phyloP scores from a whole-genome alignment of 768 basidiomycete genomes.

The Mycena latifolia region DNA sequence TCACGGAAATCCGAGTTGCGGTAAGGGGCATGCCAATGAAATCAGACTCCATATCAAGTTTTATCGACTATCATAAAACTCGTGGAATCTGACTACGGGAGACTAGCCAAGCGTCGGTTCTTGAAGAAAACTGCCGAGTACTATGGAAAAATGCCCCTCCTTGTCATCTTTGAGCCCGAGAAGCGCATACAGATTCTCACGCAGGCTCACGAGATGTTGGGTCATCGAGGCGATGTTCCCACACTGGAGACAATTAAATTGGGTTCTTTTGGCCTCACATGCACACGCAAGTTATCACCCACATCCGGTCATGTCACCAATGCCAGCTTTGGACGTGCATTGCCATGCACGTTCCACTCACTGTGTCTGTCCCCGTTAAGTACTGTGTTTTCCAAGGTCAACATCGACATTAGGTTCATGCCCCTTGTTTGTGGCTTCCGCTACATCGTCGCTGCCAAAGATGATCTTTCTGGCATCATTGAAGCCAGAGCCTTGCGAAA shows the following conservation, averaged over 20 bases:
- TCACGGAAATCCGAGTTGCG: too few relatives aligned
- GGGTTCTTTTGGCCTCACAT: conserved; percentile 43
- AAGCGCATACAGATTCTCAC: conserved; percentile 12
- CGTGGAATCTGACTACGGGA: too few relatives aligned
- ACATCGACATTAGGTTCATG: conserved; percentile 44
- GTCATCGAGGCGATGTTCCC: conserved; percentile 39
- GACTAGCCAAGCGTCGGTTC: conserved; percentile 20
- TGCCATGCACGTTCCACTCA: conserved; percentile 31
- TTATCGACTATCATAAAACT: too few relatives aligned
- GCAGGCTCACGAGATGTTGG: conserved; percentile 37
- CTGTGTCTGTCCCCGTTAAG: background rate
- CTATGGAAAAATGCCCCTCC: conserved; percentile 14
- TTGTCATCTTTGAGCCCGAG: conserved; percentile 28
- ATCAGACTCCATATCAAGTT: too few relatives aligned
- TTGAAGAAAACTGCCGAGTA: conserved; percentile 27
- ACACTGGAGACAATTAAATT: conserved; percentile 10
- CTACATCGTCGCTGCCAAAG: conserved; percentile 42
- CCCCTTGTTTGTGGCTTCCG: conserved; percentile 33
- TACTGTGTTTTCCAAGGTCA: conserved; percentile 35
- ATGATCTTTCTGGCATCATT: conserved; percentile 42
- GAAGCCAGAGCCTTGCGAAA: conserved; percentile 38
- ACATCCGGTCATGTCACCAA: conserved; percentile 41
- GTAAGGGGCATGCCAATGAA: too few relatives aligned
- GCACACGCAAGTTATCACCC: conserved; percentile 28
- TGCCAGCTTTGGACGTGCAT: conserved; percentile 39